These are phyloP conservation scores for Mycena belliarum DNA, from an alignment of 768 basidiomycete genomes.

Conservation along the genomic window DNA sequence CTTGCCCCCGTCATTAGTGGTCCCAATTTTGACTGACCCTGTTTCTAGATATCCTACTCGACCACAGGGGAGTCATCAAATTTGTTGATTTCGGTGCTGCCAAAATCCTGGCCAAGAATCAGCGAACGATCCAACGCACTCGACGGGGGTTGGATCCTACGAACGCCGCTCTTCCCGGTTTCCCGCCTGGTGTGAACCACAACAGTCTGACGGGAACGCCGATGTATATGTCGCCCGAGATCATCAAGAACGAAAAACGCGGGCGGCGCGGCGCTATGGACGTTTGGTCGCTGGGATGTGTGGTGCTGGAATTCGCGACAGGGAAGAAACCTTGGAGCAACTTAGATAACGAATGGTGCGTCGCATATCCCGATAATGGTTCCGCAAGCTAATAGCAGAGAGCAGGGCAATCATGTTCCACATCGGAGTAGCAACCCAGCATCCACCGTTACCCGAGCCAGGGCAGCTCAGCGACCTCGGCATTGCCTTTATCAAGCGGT, in stretches of 20 bases:
- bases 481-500: constrained; percentile 91
- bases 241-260: constrained; percentile 90
- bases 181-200: constrained; percentile 54
- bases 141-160: constrained; percentile 55
- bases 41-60: constrained; percentile 84
- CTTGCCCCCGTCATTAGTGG: constrained; percentile 22
- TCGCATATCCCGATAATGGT: constrained; percentile 23
- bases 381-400: constrained; percentile 3
- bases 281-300: constrained; percentile 96
- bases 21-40: constrained; percentile 7
- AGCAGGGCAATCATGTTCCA: constrained; percentile 99
- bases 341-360: constrained; percentile 96
- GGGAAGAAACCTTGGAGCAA: constrained; percentile 99
- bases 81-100: constrained; percentile 98
- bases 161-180: constrained; percentile 31
- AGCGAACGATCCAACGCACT: constrained; percentile 75
- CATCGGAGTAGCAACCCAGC: constrained; percentile 94
- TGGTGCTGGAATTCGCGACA: constrained; percentile 95
- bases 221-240: constrained; percentile 99
- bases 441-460: constrained; percentile 92
- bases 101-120: constrained; percentile 91
- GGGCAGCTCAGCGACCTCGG: constrained; percentile 87
- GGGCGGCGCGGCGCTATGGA: constrained; percentile 96
- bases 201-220: constrained; percentile 96
- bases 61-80: constrained; percentile 90